These are phyloP conservation scores for Epichloe hybrida DNA, from an alignment of 2,329 filamentous ascomycete species.

Conservation along the genomic window DNA sequence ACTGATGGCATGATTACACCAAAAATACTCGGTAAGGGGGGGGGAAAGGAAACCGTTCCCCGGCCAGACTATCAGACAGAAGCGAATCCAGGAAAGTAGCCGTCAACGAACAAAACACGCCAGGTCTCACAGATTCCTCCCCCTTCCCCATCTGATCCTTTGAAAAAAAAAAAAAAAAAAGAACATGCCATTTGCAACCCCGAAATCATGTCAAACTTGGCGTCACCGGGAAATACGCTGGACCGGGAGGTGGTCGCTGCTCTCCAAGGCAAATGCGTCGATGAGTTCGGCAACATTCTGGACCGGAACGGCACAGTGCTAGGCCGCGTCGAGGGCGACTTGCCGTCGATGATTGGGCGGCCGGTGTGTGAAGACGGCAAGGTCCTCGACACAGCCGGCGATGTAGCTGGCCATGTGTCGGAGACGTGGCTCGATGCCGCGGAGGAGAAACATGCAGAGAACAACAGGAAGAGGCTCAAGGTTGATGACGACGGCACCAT, in stretches of 20 bases:
- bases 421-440: slow-evolving; percentile 22
- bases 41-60: too few species aligned
- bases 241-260: slow-evolving; percentile 20
- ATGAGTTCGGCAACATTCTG: slow-evolving; percentile 41
- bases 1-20: too few species aligned
- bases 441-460: neutral
- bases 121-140: neutral
- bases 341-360: slow-evolving; percentile 40
- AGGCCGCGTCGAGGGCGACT: slow-evolving; percentile 38
- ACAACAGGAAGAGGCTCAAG: slow-evolving; percentile 35
- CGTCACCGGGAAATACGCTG: slow-evolving; percentile 18
- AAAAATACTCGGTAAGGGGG: too few species aligned
- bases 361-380: slow-evolving; percentile 32
- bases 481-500: slow-evolving; percentile 46
- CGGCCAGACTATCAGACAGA: neutral
- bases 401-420: slow-evolving; percentile 63
- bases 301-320: slow-evolving; percentile 36
- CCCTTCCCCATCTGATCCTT: too few species aligned
- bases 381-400: slow-evolving; percentile 62
- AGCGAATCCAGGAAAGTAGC: neutral
- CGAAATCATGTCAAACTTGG: slow-evolving; percentile 24
- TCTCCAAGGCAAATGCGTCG: slow-evolving; percentile 34
- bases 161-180: neutral
- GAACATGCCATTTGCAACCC: neutral
- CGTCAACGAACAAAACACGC: neutral